Conservation (phyloP, 352 stramenopile genomes). For the Pythium oligandrum region DNA sequence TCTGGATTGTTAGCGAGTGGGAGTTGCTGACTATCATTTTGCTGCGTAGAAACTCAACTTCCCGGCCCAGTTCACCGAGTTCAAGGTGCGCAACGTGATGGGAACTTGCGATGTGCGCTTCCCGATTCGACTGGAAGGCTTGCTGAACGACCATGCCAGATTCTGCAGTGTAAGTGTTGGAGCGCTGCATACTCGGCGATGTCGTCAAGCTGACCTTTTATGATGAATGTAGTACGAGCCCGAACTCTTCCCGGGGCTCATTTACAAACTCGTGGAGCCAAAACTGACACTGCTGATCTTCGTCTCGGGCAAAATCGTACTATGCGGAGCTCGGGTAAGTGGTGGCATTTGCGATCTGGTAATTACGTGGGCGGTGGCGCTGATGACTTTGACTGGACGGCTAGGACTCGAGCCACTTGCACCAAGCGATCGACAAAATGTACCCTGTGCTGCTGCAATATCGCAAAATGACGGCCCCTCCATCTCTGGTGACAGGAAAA, state of each 20-base stretch:
- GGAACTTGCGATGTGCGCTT: slow-evolving; percentile 97
- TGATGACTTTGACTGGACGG: too few species aligned
- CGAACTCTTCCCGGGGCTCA: slow-evolving; percentile 99
- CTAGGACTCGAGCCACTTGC: slow-evolving; percentile 39
- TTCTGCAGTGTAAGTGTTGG: slow-evolving; percentile 88
- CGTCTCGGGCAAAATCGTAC: slow-evolving; percentile 97
- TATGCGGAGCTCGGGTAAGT: slow-evolving; percentile 75
- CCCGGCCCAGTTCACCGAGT: slow-evolving; percentile 79
- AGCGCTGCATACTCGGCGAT: background rate
- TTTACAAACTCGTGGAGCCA: slow-evolving; percentile 96
- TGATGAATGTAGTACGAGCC: slow-evolving; percentile 90
- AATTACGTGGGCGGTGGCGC: too few species aligned
- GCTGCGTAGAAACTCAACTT: slow-evolving; percentile 82
- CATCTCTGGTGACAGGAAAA: slow-evolving; percentile 67
- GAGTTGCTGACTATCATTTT: background rate
- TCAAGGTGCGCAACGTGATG: slow-evolving; percentile 98
- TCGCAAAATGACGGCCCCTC: slow-evolving; percentile 61
- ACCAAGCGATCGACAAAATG: slow-evolving; percentile 67
- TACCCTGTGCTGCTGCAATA: slow-evolving; percentile 69
- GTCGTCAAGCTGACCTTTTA: slow-evolving; percentile 1
- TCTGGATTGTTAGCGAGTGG: background rate
- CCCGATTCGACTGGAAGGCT: slow-evolving; percentile 97
- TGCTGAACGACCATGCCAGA: slow-evolving; percentile 94
- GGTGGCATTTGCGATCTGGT: background rate
- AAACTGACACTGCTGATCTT: slow-evolving; percentile 99